Evolutionary conservation across 345 rosid genomes (phyloP), one percentile per base, ranked within the genome.

Genomic region (Laguncularia racemosa): DNA sequence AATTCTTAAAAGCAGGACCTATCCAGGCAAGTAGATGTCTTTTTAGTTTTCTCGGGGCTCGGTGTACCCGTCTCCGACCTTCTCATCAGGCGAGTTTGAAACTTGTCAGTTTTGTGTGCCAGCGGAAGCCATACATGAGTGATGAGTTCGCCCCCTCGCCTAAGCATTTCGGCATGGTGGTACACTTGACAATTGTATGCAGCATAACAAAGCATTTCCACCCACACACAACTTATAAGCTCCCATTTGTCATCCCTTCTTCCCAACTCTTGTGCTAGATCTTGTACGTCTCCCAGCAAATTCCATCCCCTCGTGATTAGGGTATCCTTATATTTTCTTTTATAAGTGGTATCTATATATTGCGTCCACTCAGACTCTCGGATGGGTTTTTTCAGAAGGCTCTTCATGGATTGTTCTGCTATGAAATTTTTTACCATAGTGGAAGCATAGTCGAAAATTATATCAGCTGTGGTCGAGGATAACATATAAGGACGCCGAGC

Each of bases 401-500:
- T 33, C 40, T 4, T 33, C 7, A 1, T 9, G 40, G 40, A 33
- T 33, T 1, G 9, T 33, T 33, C 7, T 33, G 4, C 40, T 33
- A 33, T 9, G 7, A 33, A 33, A 6, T 33, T 33, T 0, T 3
- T 33, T 0, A 33, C 9, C 40, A 33, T 33, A 9, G 40, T 4
- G 4, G 40, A 33, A 33, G 40, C 40, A 7, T 14, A 3, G 43
- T 18, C 38, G 15, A 53, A 53, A 17, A 16, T 18, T 0, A 53
- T 53, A 43, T 43, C 38, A 12, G 44, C 56, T 1, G 56, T 53
- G 43, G 44, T 15, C 17, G 43, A 6, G 7, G 65, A 52, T 45
- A 52, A 2, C 65, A 61, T 61, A 20, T 53, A 40, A 0, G 57
- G 65, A 16, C 33, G 45, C 20, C 21, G 12, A 13, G 46, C 52